Percentiles rank a stretch among this genome's conserved stretches.
Evolutionary conservation across 192 early-diverging fungal species (phyloP).

Genomic region (Linnemannia hyalina): DNA sequence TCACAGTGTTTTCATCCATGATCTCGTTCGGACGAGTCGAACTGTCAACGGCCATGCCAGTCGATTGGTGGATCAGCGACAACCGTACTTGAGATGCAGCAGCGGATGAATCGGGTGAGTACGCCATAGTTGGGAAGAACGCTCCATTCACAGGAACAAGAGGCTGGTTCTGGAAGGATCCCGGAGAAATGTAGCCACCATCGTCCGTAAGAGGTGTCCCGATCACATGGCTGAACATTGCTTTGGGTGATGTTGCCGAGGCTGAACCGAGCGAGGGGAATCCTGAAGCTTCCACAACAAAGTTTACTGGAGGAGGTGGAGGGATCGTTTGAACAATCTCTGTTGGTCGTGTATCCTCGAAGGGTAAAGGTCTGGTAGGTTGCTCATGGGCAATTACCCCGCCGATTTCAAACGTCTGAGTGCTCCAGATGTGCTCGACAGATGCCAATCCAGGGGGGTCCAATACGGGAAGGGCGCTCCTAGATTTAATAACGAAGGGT

Average conservation of each 20-base stretch:
- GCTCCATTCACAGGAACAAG: neutral
- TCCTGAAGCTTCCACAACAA: slow-evolving; percentile 2
- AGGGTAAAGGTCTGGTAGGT: neutral
- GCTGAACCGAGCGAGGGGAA: neutral
- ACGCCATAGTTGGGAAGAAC: neutral
- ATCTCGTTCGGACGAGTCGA: slow-evolving; percentile 39
- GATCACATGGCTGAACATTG: neutral
- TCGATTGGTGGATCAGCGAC: slow-evolving; percentile 29
- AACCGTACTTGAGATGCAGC: slow-evolving; percentile 23
- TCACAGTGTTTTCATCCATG: slow-evolving; percentile 34
- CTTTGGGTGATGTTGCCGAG: slow-evolving; percentile 11
- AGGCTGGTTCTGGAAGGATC: neutral
- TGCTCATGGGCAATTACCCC: neutral
- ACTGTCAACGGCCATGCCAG: slow-evolving; percentile 40
- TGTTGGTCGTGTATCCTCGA: slow-evolving; percentile 1
- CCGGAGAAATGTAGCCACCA: neutral
- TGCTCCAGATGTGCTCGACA: neutral
- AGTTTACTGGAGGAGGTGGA: neutral
- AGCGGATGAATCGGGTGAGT: neutral
- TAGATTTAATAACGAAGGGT: neutral
- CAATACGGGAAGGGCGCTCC: neutral
- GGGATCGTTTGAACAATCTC: neutral
- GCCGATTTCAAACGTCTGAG: neutral
- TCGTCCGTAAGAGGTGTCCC: neutral
- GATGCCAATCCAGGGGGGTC: neutral